Conservation (phyloP, 2,329 filamentous ascomycete genomes). For the Epichloe bromicola region DNA sequence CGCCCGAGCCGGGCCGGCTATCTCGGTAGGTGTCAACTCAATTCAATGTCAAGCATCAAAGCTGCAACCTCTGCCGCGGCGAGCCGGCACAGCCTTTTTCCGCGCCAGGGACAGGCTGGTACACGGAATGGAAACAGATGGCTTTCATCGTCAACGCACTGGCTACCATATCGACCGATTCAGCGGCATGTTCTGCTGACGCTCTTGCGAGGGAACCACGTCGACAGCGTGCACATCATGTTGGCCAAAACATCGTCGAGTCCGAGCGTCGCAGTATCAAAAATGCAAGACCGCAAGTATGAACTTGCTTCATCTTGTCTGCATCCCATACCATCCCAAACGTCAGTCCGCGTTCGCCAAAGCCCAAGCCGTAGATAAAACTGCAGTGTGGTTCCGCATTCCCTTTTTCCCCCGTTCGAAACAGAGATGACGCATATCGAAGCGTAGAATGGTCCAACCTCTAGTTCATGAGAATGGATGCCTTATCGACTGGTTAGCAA, state of each 20-base stretch:
- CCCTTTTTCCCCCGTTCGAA: neutral
- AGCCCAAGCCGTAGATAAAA: neutral
- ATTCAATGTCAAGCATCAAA: neutral
- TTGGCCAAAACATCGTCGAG: neutral
- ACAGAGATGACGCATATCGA: neutral
- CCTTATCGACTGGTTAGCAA: conserved; percentile 11
- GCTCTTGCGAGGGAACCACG: neutral
- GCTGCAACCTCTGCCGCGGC: neutral
- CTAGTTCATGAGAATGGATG: conserved; percentile 25
- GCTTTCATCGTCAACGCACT: neutral
- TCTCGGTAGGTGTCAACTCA: neutral
- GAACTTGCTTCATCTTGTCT: neutral
- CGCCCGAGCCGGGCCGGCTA: neutral
- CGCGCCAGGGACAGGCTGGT: neutral
- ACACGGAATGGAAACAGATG: neutral
- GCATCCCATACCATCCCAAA: neutral
- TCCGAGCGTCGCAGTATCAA: neutral
- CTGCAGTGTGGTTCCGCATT: no score
- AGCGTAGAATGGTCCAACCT: conserved; percentile 2
- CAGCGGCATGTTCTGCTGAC: neutral
- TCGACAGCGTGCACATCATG: neutral
- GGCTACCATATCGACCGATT: neutral
- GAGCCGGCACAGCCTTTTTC: neutral
- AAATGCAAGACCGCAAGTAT: neutral
- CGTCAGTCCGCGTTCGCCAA: neutral